Base-by-base conservation (phyloP, 2,329 filamentous ascomycete species). In the Botryotinia globosa region DNA sequence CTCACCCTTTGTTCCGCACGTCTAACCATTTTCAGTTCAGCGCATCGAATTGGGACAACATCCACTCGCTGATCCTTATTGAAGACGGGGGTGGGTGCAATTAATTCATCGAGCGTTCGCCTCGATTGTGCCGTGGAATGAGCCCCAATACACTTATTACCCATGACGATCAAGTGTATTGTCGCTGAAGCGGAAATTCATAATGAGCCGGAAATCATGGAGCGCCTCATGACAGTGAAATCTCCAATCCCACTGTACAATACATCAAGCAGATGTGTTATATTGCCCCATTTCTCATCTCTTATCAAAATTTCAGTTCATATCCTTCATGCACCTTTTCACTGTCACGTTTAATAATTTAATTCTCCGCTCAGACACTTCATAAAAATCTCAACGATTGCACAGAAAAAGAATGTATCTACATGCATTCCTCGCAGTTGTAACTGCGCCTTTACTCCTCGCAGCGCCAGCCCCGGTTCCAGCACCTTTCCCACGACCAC, bases 401-500 rank as follows among this genome's bases (percentile, higher is more conserved):
- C 18, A 16, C 34, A 8, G 39, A 56, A 0, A 29, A 6, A 64
- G 1, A 7, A 71, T 71, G 69, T 61, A 29, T 56, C 20, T 12
- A 65, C 9, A 56, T 56, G 12, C n/a, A 37, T 71, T 65, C 18
- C 12, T 71, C 22, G 59, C 45, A 25, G n/a, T 44, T 32, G 16
- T 42, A 32, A 45, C 59, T 71, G 59, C 32, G 64, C 44, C 69
- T 7, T 64, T 48, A 64, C 34, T 34, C 32, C 44, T 71, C 14
- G 58, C 69, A 20, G 58, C n/a, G n/a, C 67, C 67, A 18, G 56
- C 67, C 3, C 69, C 44, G 29, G 44, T 54, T 32, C 58, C 69
- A 63, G 69, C 34, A 8, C 25, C 58, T 42, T 64, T 64, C 20
- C 69, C 69, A 16, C 29, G 54, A 14, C 58, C 58, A n/a, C 59